Base-by-base conservation (phyloP, 192 early-diverging fungal species). In the Coemansia sp. region DNA sequence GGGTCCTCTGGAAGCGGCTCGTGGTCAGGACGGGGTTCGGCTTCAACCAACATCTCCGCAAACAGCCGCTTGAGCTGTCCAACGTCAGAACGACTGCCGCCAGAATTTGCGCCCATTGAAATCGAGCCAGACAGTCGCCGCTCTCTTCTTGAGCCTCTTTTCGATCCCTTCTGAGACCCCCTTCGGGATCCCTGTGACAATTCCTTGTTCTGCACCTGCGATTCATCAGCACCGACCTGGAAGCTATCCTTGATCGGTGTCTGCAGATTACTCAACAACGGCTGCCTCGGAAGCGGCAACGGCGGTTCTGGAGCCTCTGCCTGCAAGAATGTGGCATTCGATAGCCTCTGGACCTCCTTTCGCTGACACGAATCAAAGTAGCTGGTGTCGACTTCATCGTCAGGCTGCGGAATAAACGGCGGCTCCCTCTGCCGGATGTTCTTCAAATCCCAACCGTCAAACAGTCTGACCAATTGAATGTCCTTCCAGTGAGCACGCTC, bases 291-390 rank as follows among this genome's bases (percentile, higher is more conserved):
- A 41, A 47, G 32, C 1, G 75, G 41, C 18, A 64, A 62, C 6
- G 41, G 62, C 36, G 57, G 57, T 6, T 47, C 16, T 46, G 39
- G 51, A 1, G 61, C 47, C 4, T 80, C 71, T 9, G 64, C 52
- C 47, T 84, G 77, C 47, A 79, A 46, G 32, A 84, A 79, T 46
- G 87, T 90, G 1, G 90, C 84, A 49, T 85, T 72, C 8, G 90
- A 93, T 9, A 93, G 77, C 1, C 91, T 84, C 67, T 90, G 84
- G 37, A 95, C 89, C 68, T 96, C 94, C 8, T 90, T 89, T 37
- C 92, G 85, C 62, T 84, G 84, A 62, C 94, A 94, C 8, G 88
- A 82, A 87, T 94, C 93, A 85, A 96, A 96, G 74, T 97, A 97
- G 68, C 93, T 94, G 32, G 94, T 96, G 68, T 97, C 95, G 2